Base-by-base conservation (phyloP, 768 basidiomycete species). In the Lactarius sanguifluus region DNA sequence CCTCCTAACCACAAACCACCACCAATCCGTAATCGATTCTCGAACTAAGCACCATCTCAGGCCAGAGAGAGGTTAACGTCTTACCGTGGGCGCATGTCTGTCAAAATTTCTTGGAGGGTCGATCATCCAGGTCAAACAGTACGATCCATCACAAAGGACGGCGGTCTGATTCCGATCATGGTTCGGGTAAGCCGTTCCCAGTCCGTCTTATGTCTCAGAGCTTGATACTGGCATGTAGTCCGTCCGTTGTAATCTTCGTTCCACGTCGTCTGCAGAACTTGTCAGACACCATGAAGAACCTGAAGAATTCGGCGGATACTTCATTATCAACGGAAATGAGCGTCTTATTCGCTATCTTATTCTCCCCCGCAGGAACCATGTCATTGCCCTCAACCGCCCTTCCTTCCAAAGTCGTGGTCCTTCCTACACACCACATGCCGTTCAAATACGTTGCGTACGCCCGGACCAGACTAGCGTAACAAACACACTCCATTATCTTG, bases 231-330 rank as follows among this genome's bases (percentile, higher is more conserved):
- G 34, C 15, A 30, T 52, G 45, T 69, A 97, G 92, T 98, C 96
- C 10, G 88, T 86, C 25, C 82, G 96, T 65, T 99, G 97, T 75
- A 97, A 98, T 76, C 77, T 98, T n/a, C 88, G 88, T 55, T 83
- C 83, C 40, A 83, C 97, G 77, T 86, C 94, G 2, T 91, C 96
- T 10, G 84, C 90, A 10, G 90, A 94, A 56, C 87, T 99, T 55
- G 94, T 98, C 64, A 79, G 81, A 64, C 89, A 89, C 68, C 91
- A 96, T 75, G 97, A 99, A 82, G 97, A 99, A 73, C 89, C 97
- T 1, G 94, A 97, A 79, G 97, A 98, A 77, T 98, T 98, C 73
- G 97, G 97, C 61, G 97, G 96, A 34, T 98, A 99, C 79, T 99
- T 99, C 75, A 86, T 99, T 74, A 88, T 99, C 77, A 99, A 99